phyloP scores from a whole-genome alignment of 2,329 filamentous ascomycete species.

The Seiridium unicorne region DNA sequence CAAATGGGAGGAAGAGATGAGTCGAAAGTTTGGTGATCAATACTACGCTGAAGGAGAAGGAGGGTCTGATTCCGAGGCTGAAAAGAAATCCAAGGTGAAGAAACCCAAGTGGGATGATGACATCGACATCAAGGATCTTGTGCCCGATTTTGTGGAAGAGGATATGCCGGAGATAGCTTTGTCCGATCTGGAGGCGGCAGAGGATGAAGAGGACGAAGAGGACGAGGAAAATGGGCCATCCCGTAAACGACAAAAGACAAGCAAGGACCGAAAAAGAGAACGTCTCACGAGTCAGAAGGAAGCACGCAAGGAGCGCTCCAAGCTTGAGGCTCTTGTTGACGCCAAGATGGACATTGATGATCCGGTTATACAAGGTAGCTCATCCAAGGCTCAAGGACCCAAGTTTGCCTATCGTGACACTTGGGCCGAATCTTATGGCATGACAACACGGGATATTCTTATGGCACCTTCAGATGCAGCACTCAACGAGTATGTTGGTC shows the following conservation, averaged over 20 bases:
- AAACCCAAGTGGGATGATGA: slow-evolving; percentile 96
- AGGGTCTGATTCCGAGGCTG: slow-evolving; percentile 56
- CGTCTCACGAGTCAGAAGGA: slow-evolving; percentile 62
- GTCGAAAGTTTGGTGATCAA: slow-evolving; percentile 79
- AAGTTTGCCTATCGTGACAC: slow-evolving; percentile 94
- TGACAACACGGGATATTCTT: slow-evolving; percentile 87
- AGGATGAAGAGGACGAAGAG: slow-evolving; percentile 32
- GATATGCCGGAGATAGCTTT: slow-evolving; percentile 53
- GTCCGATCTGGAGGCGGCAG: slow-evolving; percentile 50
- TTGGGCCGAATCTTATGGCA: slow-evolving; percentile 83
- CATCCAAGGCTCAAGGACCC: slow-evolving; percentile 16
- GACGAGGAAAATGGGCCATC: slow-evolving; percentile 42
- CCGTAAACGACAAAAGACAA: slow-evolving; percentile 59
- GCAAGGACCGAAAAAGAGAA: slow-evolving; percentile 59
- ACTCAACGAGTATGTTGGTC: slow-evolving; percentile 85
- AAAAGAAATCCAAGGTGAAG: slow-evolving; percentile 65
- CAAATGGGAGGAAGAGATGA: slow-evolving; percentile 89
- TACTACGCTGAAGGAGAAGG: slow-evolving; percentile 80
- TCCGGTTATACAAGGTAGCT: slow-evolving; percentile 51
- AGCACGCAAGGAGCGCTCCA: slow-evolving; percentile 76
- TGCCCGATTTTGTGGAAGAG: slow-evolving; percentile 80
- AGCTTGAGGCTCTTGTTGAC: slow-evolving; percentile 85
- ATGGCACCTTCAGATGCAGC: slow-evolving; percentile 80
- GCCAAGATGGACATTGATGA: slow-evolving; percentile 73
- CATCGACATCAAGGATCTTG: slow-evolving; percentile 91